These are phyloP conservation scores for Backusella mclennaniae DNA, from an alignment of 192 early-diverging fungal species.

Conservation along the genomic window DNA sequence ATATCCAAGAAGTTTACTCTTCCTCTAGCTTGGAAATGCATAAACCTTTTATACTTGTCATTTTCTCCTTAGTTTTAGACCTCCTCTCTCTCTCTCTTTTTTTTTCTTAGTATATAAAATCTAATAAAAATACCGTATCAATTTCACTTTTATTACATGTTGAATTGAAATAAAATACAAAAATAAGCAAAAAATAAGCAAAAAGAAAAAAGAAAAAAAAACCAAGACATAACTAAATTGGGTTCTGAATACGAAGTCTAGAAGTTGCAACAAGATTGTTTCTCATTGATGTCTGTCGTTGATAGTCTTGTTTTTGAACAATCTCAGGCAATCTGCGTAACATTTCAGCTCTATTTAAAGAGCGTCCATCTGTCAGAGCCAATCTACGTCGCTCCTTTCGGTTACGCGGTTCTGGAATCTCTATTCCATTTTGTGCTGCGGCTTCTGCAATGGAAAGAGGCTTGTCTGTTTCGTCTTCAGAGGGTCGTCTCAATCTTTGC, in stretches of 20 bases:
- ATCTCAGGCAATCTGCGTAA: conserved; percentile 4
- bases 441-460: background rate
- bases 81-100: too few relatives aligned
- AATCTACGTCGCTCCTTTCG: conserved; percentile 13
- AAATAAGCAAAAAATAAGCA: background rate
- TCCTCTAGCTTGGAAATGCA: background rate
- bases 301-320: conserved; percentile 3
- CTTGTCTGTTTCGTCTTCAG: background rate
- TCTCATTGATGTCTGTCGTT: background rate
- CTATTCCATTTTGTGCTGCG: background rate
- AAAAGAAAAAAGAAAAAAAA: background rate
- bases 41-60: too few relatives aligned
- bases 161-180: too few relatives aligned
- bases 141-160: too few relatives aligned
- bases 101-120: too few relatives aligned
- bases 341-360: background rate
- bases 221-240: background rate
- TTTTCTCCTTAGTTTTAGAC: too few relatives aligned
- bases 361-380: conserved; percentile 15
- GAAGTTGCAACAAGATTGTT: conserved; percentile 1
- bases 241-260: conserved; percentile 14
- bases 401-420: conserved; percentile 3
- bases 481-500: conserved; percentile 4
- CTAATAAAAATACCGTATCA: too few relatives aligned
- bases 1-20: background rate